phyloP scores from a whole-genome alignment of 495 filamentous ascomycete genomes.

The Trichoderma asperelloides region DNA sequence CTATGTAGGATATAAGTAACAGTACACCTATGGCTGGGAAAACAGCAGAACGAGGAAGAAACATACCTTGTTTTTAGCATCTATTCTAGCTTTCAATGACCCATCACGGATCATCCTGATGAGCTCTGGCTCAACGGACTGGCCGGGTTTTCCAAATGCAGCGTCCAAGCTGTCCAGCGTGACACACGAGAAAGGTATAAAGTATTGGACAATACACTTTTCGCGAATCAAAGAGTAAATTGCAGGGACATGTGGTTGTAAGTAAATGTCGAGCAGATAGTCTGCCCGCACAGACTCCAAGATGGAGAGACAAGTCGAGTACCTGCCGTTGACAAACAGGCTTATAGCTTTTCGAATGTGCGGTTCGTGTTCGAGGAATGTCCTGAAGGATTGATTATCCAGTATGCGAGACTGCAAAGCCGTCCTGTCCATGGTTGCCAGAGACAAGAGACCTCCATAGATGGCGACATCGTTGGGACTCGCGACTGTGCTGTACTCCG shows the following conservation, averaged over 20 bases:
- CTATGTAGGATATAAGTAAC: constrained; percentile 20
- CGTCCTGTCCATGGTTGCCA: constrained; percentile 77
- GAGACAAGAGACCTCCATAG: constrained; percentile 83
- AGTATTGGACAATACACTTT: constrained; percentile 89
- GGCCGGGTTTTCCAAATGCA: constrained; percentile 48
- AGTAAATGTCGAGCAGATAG: constrained; percentile 82
- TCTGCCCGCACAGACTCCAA: constrained; percentile 74
- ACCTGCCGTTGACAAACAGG: constrained; percentile 81
- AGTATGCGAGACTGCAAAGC: constrained; percentile 69
- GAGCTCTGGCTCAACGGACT: constrained; percentile 66
- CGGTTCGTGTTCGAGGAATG: constrained; percentile 85
- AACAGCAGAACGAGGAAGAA: background rate
- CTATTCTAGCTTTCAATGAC: constrained; percentile 69
- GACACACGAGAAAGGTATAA: constrained; percentile 70
- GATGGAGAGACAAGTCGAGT: constrained; percentile 70
- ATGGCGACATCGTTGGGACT: constrained; percentile 83
- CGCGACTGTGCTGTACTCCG: constrained; percentile 61
- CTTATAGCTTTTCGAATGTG: constrained; percentile 86
- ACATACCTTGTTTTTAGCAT: constrained; percentile 65
- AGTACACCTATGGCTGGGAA: constrained; percentile 9
- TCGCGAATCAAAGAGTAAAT: constrained; percentile 67
- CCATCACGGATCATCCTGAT: constrained; percentile 63
- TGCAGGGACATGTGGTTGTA: constrained; percentile 62
- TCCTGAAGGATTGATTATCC: constrained; percentile 69
- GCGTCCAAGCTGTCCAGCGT: constrained; percentile 59